These are phyloP conservation scores for Porcisia deanei DNA, from an alignment of 208 protist genomes.

Conservation along the genomic window DNA sequence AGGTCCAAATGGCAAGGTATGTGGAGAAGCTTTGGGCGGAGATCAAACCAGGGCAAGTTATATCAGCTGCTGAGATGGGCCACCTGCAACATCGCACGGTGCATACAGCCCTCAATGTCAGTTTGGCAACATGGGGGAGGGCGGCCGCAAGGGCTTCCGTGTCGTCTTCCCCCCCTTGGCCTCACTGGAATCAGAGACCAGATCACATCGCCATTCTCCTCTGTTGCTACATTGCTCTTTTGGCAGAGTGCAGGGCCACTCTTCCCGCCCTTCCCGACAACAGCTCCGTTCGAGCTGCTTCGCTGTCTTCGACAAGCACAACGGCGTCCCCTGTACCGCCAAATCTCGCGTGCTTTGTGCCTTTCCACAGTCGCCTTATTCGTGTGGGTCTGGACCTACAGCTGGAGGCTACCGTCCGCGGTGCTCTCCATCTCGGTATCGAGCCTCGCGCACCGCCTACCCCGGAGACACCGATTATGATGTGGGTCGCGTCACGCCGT, in stretches of 20 bases:
- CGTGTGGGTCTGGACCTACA: constrained; percentile 24
- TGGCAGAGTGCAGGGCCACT: constrained; percentile 4
- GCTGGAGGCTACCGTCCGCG: constrained; percentile 9
- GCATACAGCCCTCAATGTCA: constrained; percentile 13
- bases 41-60: not conserved
- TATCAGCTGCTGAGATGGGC: not conserved
- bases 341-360: constrained; percentile 13
- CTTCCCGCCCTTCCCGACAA: not conserved
- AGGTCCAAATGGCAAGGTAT: not conserved
- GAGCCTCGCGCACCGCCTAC: constrained; percentile 16
- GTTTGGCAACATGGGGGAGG: constrained; percentile 14
- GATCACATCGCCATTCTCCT: constrained; percentile 5
- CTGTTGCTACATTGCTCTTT: constrained; percentile 5
- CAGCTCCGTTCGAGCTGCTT: not conserved
- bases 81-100: constrained; percentile 15
- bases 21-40: constrained; percentile 7
- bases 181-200: not conserved
- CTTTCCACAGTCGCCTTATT: constrained; percentile 20
- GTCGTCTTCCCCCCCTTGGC: not conserved
- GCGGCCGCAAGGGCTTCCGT: not conserved
- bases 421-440: constrained; percentile 18
- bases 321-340: not conserved
- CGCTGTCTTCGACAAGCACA: not conserved
- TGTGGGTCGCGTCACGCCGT: constrained; percentile 5
- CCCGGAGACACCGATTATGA: constrained; percentile 16